phyloP scores from a whole-genome alignment of 163 green algal species.

The Picocystis sp. region DNA sequence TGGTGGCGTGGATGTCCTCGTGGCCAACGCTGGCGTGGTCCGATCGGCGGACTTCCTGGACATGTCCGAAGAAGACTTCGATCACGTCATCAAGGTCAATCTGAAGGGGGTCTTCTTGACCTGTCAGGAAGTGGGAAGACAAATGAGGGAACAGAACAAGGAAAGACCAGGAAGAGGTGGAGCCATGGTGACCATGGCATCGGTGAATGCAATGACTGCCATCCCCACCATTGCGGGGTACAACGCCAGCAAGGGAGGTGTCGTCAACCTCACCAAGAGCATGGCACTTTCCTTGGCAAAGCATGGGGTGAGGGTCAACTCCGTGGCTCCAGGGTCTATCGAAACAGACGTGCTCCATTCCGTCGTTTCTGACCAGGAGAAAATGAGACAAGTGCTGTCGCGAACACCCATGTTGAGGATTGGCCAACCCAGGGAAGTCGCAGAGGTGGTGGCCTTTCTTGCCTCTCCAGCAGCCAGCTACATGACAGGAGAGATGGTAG shows the following conservation, averaged over 20 bases:
- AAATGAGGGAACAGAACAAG: constrained; percentile 52
- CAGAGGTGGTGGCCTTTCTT: constrained; percentile 45
- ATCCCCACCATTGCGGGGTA: constrained; percentile 70
- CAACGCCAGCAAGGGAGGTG: constrained; percentile 71
- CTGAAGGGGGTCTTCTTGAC: constrained; percentile 70
- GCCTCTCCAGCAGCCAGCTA: constrained; percentile 32
- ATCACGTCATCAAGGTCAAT: constrained; percentile 64
- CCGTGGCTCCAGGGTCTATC: constrained; percentile 57
- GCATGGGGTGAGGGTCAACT: constrained; percentile 70
- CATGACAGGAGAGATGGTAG: constrained; percentile 61
- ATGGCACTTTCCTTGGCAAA: constrained; percentile 65
- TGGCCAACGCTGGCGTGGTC: constrained; percentile 54
- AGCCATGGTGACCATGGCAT: constrained; percentile 56
- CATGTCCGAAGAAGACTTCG: constrained; percentile 68
- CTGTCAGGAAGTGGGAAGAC: constrained; percentile 36
- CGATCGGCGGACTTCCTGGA: constrained; percentile 56
- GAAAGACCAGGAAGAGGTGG: constrained; percentile 21
- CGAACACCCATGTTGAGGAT: constrained; percentile 58
- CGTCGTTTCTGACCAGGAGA: constrained; percentile 42
- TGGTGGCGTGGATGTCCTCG: constrained; percentile 40
- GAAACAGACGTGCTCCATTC: constrained; percentile 45
- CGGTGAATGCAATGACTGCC: constrained; percentile 65
- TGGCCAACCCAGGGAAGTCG: constrained; percentile 57
- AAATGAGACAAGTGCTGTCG: constrained; percentile 37
- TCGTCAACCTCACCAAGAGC: constrained; percentile 66